These are phyloP conservation scores for Tuber brumale DNA, from an alignment of 495 filamentous ascomycete genomes.

Conservation along the genomic window DNA sequence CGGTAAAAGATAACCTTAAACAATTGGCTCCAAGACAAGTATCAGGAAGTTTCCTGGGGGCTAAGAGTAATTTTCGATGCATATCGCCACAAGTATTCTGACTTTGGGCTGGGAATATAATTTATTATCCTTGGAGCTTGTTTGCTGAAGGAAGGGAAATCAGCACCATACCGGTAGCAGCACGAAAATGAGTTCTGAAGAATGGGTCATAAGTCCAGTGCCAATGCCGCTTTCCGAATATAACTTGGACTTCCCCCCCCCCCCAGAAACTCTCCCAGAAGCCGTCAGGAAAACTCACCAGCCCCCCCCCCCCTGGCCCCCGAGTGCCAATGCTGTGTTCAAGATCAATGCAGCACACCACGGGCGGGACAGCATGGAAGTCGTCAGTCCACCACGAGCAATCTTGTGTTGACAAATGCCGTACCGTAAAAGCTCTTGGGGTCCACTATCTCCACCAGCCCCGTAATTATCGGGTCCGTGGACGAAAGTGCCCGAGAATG, in stretches of 20 bases:
- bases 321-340: background rate
- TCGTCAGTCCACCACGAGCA: background rate
- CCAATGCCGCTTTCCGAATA: background rate
- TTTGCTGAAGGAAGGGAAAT: background rate
- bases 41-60: background rate
- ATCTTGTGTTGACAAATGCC: background rate
- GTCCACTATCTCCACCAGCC: background rate
- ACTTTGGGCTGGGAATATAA: background rate
- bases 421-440: too few relatives aligned
- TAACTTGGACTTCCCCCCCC: background rate
- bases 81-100: background rate
- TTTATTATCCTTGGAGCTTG: too few relatives aligned
- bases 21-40: background rate
- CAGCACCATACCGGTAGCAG: background rate
- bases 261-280: background rate
- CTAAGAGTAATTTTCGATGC: background rate
- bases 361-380: background rate
- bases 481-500: background rate
- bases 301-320: too few relatives aligned
- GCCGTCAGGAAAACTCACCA: background rate
- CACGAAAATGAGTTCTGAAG: background rate
- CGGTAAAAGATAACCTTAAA: background rate
- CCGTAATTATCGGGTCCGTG: background rate
- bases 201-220: background rate
- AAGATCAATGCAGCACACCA: background rate